Conservation (phyloP, 148 eudicot species). For the Tetragonia tetragonoides region DNA sequence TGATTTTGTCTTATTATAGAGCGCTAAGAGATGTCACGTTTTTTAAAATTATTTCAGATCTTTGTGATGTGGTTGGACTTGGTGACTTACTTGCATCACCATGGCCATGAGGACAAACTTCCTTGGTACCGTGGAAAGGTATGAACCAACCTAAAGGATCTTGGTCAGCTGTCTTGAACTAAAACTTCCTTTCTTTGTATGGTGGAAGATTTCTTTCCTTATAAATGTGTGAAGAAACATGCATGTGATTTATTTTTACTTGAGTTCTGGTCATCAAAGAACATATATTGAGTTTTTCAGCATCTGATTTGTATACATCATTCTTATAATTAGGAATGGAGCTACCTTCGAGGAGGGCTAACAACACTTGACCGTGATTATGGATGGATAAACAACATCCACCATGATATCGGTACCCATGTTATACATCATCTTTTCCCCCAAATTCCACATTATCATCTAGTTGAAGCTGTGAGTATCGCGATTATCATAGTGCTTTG, state of each 20-base stretch:
- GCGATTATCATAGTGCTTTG: neutral
- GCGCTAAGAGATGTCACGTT: neutral
- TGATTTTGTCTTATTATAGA: neutral
- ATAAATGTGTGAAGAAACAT: too few relatives aligned
- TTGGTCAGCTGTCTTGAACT: too few relatives aligned
- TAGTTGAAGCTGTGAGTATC: constrained; percentile 67
- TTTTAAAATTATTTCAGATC: constrained; percentile 34
- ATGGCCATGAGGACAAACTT: constrained; percentile 75
- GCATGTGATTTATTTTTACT: too few relatives aligned
- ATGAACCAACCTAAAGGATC: neutral
- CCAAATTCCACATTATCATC: constrained; percentile 77
- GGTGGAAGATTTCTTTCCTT: too few relatives aligned
- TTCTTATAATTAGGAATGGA: constrained; percentile 57
- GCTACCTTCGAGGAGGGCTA: constrained; percentile 74
- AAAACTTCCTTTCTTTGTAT: too few relatives aligned
- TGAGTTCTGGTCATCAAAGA: too few relatives aligned
- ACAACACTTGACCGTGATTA: constrained; percentile 81
- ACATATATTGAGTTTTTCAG: too few relatives aligned
- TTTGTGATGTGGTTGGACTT: constrained; percentile 82
- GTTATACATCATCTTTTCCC: constrained; percentile 81
- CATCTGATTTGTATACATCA: neutral
- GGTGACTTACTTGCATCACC: constrained; percentile 85
- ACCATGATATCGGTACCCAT: constrained; percentile 82
- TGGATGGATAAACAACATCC: constrained; percentile 80
- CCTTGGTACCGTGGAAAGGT: constrained; percentile 93